phyloP scores from a whole-genome alignment of 441 rosid genomes.

The Francoa sonchifolia region DNA sequence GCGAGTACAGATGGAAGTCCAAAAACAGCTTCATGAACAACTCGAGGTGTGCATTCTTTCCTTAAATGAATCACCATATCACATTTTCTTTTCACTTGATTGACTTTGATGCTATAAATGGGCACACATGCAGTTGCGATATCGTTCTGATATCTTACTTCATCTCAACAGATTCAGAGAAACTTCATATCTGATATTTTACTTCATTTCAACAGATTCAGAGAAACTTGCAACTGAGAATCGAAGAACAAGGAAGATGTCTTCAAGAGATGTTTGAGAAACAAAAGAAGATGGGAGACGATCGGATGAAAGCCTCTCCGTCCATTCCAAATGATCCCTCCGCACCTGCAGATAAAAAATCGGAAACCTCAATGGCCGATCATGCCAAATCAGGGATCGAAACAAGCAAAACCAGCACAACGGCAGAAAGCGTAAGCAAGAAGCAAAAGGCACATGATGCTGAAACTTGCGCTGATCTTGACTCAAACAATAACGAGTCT shows the following conservation, averaged over 20 bases:
- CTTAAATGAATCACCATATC: no score
- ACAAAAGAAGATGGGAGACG: conserved; percentile 28
- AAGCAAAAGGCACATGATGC: conserved; percentile 22
- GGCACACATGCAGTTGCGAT: no score
- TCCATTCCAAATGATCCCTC: conserved; percentile 19
- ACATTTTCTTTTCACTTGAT: no score
- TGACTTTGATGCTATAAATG: no score
- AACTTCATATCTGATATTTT: no score
- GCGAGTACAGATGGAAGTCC: conserved; percentile 83
- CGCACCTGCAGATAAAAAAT: conserved; percentile 12
- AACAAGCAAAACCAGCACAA: conserved; percentile 13
- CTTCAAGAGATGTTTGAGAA: conserved; percentile 25
- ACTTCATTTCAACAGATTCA: no score
- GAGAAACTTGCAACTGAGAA: background rate
- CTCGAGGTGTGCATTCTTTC: conserved; percentile 72
- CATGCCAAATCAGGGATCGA: conserved; percentile 2
- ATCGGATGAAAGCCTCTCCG: conserved; percentile 25
- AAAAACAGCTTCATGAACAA: conserved; percentile 87
- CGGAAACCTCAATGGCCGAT: conserved; percentile 15
- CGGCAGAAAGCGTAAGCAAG: conserved; percentile 9
- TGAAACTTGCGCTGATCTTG: conserved; percentile 6
- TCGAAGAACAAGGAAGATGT: background rate
- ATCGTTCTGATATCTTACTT: no score
- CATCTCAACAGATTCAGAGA: conserved; percentile 1
- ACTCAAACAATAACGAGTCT: conserved; percentile 8